Evolutionary conservation across 345 rosid species (phyloP).

Genomic region (Brassica juncea): DNA sequence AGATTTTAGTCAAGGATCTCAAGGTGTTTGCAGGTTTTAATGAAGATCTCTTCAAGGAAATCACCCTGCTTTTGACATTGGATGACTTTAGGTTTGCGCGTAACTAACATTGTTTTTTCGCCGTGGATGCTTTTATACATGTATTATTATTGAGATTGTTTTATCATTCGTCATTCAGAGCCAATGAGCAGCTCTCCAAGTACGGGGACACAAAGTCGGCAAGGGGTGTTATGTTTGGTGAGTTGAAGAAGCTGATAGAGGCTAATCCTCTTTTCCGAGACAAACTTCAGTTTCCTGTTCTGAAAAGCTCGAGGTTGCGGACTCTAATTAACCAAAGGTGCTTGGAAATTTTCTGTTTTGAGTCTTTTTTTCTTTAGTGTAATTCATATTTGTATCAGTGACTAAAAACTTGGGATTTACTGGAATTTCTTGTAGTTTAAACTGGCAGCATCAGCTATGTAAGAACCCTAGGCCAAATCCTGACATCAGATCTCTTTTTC

Average conservation of each 20-base stretch:
- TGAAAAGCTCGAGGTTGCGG: slow-evolving; percentile 78
- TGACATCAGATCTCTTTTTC: slow-evolving; percentile 78
- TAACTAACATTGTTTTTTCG: background rate
- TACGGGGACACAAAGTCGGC: slow-evolving; percentile 87
- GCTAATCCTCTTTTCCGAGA: slow-evolving; percentile 74
- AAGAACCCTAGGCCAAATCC: slow-evolving; percentile 81
- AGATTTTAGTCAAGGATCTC: slow-evolving; percentile 82
- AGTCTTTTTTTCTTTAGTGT: background rate
- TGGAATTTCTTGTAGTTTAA: slow-evolving; percentile 53
- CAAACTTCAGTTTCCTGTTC: slow-evolving; percentile 80
- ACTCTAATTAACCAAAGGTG: slow-evolving; percentile 87
- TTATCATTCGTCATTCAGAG: slow-evolving; percentile 47
- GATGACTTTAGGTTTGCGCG: slow-evolving; percentile 74
- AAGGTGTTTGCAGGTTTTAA: slow-evolving; percentile 79
- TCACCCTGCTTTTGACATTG: slow-evolving; percentile 73
- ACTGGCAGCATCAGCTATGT: slow-evolving; percentile 92
- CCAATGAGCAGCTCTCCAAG: slow-evolving; percentile 82
- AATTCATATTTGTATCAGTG: background rate
- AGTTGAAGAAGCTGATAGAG: slow-evolving; percentile 56
- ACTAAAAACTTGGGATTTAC: slow-evolving; percentile 23
- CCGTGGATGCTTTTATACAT: background rate
- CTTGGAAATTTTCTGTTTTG: slow-evolving; percentile 6
- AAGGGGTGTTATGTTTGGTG: slow-evolving; percentile 79
- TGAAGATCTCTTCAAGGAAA: slow-evolving; percentile 86
- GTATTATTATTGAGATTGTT: background rate